phyloP scores from a whole-genome alignment of 305 asterid genomes.

The Withania somnifera region DNA sequence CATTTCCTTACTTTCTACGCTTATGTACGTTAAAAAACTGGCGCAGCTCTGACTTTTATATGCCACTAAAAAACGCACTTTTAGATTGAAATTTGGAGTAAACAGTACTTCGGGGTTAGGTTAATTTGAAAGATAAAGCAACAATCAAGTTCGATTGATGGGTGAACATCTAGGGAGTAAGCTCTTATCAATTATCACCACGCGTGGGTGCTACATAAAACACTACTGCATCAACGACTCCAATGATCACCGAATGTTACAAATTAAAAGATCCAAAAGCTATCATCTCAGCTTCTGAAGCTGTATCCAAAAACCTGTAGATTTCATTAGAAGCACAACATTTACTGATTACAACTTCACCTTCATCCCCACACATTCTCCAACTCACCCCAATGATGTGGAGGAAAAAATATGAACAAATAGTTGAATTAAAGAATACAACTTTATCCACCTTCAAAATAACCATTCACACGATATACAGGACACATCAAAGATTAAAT shows the following conservation, averaged over 20 bases:
- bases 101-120: neutral
- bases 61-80: neutral
- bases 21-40: no score
- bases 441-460: slow-evolving; percentile 12
- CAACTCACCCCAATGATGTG: slow-evolving; percentile 16
- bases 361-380: slow-evolving; percentile 2
- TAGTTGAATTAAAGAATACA: slow-evolving; percentile 17
- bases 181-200: neutral
- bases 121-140: neutral
- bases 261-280: neutral
- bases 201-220: neutral
- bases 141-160: no score
- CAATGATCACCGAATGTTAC: neutral
- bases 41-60: no score
- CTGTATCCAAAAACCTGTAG: neutral
- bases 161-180: no score
- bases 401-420: neutral
- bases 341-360: slow-evolving; percentile 3
- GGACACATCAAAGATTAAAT: slow-evolving; percentile 10
- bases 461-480: slow-evolving; percentile 18
- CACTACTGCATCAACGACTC: neutral
- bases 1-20: no score
- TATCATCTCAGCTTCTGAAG: neutral
- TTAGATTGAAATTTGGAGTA: neutral
- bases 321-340: slow-evolving; percentile 10